Base-by-base conservation (phyloP, 345 rosid genomes). In the Moringa oleifera region DNA sequence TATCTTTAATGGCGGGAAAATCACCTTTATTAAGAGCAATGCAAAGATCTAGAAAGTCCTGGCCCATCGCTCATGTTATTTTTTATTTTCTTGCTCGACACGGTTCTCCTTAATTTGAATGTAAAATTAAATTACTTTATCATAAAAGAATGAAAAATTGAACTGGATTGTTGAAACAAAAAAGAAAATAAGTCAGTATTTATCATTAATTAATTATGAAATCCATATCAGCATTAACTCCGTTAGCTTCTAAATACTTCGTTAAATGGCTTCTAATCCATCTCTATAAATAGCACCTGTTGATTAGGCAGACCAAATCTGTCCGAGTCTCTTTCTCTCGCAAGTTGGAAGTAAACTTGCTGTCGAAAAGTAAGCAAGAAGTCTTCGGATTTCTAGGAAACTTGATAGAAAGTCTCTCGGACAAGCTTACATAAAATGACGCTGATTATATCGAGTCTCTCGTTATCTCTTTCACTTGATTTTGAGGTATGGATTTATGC, bases 241-340 rank as follows among this genome's bases (percentile, higher is more conserved):
- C 68, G 76, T 72, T 58, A 37, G 51, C 25, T 33, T 18, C 15
- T 59, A 53, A 64, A 55, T 46, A n/a, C 59, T 46, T 62, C 68
- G 71, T 72, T 49, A 61, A 61, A 65, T 37, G 60, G 28, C 64
- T 61, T 47, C 54, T 52, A 33, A 20, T 62, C 62, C 65, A 22
- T 46, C 58, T 17, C 0, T 67, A 62, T 73, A 75, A 61, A 57
- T 63, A 45, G 0, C 37, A 21, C 20, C 63, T 55, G 19, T 16
- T 1, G 17, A 41, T 41, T 41, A 1, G 1, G 6, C 9, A 41
- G 1, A 41, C 9, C 12, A 15, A 41, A 41, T 41, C 65, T 68
- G 33, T 58, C 25, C 54, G 25, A 20, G 10, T 9, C 23, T 51
- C 17, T 54, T 41, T 56, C 23, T 21, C 11, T n/a, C 37, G 28